Evolutionary conservation across 371 early-diverging fungal species (phyloP).

Genomic region (Mucor velutinosus): DNA sequence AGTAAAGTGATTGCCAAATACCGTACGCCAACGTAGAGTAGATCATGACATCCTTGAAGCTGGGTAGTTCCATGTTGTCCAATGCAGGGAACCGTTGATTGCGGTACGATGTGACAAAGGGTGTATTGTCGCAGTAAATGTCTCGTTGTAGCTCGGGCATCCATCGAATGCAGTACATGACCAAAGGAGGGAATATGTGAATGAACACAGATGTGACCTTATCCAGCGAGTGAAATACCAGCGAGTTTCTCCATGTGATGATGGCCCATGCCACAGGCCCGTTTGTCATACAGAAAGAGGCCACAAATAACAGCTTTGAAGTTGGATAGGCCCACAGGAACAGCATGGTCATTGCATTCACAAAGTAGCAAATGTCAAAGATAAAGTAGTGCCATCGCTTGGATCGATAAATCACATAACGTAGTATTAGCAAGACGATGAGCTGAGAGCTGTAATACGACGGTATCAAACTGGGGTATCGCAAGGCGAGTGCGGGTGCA

Average conservation of each 20-base stretch:
- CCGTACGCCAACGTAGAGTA: slow-evolving; percentile 59
- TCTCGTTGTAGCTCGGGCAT: slow-evolving; percentile 43
- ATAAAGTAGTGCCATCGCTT: slow-evolving; percentile 71
- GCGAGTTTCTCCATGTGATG: slow-evolving; percentile 71
- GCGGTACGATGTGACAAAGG: slow-evolving; percentile 30
- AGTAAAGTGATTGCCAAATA: slow-evolving; percentile 73
- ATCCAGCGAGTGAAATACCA: slow-evolving; percentile 73
- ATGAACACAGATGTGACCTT: slow-evolving; percentile 76
- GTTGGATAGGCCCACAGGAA: slow-evolving; percentile 57
- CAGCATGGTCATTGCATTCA: slow-evolving; percentile 60
- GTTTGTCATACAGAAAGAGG: slow-evolving; percentile 58
- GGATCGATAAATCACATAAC: slow-evolving; percentile 63
- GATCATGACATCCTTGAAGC: slow-evolving; percentile 42
- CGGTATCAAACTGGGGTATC: slow-evolving; percentile 63
- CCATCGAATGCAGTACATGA: slow-evolving; percentile 68
- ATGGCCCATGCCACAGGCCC: slow-evolving; percentile 78
- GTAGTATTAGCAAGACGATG: slow-evolving; percentile 49
- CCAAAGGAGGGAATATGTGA: slow-evolving; percentile 70
- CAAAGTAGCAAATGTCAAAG: slow-evolving; percentile 74
- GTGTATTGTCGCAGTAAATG: slow-evolving; percentile 20
- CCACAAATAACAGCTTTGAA: slow-evolving; percentile 50
- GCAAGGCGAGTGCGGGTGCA: slow-evolving; percentile 58
- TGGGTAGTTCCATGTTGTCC: slow-evolving; percentile 15
- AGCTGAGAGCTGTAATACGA: slow-evolving; percentile 58
- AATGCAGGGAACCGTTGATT: slow-evolving; percentile 51